Evolutionary conservation across 495 filamentous ascomycete genomes (phyloP).

Genomic region (Xylaria sp.): DNA sequence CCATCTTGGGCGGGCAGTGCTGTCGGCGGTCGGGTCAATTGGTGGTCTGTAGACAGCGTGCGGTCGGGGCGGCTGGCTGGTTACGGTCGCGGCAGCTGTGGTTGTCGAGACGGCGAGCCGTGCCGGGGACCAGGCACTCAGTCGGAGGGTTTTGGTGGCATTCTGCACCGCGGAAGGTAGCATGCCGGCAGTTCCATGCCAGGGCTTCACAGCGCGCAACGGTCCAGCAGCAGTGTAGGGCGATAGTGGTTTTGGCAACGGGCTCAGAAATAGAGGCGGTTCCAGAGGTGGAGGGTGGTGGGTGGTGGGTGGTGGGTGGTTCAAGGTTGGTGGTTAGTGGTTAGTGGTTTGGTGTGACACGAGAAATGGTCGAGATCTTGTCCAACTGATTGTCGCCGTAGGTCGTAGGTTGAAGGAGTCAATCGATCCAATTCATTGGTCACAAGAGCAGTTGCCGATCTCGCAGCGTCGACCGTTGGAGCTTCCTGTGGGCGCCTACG

Average conservation of each 20-base stretch:
- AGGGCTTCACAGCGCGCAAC: constrained; percentile 12
- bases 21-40: constrained; percentile 7
- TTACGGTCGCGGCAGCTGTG: background rate
- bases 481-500: constrained; percentile 4
- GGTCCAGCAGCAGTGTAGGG: background rate
- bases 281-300: background rate
- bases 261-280: background rate
- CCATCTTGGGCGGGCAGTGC: constrained; percentile 25
- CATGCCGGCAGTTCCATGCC: constrained; percentile 59
- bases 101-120: constrained; percentile 21
- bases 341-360: too few species aligned
- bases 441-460: constrained; percentile 25
- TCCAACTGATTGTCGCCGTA: constrained; percentile 8
- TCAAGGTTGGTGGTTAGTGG: background rate
- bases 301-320: background rate
- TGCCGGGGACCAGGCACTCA: constrained; percentile 35
- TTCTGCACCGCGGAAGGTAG: constrained; percentile 51
- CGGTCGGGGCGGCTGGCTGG: background rate
- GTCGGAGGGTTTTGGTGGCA: constrained; percentile 50
- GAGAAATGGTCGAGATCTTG: background rate
- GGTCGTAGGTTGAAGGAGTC: constrained; percentile 18
- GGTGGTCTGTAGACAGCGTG: background rate
- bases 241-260: background rate
- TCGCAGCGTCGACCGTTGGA: constrained; percentile 15
- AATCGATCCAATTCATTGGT: constrained; percentile 17